phyloP scores from a whole-genome alignment of 2,329 filamentous ascomycete genomes.

The Ambrosiella xylebori region DNA sequence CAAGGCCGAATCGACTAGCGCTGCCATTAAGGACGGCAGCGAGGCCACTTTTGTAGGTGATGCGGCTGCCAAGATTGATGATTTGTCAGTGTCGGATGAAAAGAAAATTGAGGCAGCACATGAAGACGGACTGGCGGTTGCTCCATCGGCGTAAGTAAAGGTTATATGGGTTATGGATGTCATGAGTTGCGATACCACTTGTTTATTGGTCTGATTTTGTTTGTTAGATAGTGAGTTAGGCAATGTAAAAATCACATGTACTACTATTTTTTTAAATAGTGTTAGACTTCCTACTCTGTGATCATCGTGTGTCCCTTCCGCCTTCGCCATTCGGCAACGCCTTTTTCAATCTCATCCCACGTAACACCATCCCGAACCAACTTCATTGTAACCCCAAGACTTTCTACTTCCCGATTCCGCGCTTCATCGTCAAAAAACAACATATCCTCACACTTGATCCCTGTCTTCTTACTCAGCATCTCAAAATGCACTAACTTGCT shows the following conservation, averaged over 20 bases:
- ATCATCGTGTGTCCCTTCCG: conserved; percentile 33
- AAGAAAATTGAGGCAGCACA: conserved; percentile 13
- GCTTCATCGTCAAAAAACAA: conserved; percentile 91
- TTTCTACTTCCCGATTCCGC: conserved; percentile 66
- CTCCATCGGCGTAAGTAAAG: conserved; percentile 1
- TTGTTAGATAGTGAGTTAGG: neutral
- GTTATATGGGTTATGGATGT: neutral
- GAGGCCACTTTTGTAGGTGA: conserved; percentile 4
- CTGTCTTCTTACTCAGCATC: conserved; percentile 51
- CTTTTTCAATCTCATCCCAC: conserved; percentile 59
- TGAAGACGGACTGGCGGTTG: neutral
- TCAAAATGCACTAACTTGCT: conserved; percentile 78
- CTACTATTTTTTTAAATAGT: neutral
- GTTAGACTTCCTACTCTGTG: neutral
- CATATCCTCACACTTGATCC: conserved; percentile 65
- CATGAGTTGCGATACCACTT: conserved; percentile 10
- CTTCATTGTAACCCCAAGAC: conserved; percentile 67
- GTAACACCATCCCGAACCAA: conserved; percentile 66
- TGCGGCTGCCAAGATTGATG: conserved; percentile 7
- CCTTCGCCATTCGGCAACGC: conserved; percentile 65
- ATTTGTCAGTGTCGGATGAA: conserved; percentile 15
- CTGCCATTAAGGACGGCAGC: neutral
- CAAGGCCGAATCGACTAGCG: neutral
- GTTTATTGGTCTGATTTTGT: neutral
- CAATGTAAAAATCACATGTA: neutral